Base-by-base conservation (phyloP, 495 filamentous ascomycete species). In the Daldinia grandis region DNA sequence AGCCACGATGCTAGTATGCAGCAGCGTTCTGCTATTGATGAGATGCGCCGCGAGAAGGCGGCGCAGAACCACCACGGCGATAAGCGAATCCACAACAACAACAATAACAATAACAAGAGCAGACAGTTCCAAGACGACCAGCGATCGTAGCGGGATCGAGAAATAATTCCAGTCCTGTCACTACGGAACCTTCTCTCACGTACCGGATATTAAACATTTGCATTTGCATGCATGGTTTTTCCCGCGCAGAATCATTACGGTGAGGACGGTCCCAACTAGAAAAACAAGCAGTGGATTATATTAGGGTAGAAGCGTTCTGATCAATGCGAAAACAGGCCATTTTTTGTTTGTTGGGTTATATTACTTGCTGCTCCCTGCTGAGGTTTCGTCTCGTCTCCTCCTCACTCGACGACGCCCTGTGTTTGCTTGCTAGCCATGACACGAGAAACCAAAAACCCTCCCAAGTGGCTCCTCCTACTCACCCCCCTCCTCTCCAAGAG, bases 1-100 rank as follows among this genome's bases (percentile, higher is more conserved):
- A 93, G 91, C 75, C 95, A 99, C 75, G 94, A 91, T 64, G 82
- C 84, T 17, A 93, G 90, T 79, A 93, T 94, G 69, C 90, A 91
- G 66, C 92, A 94, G 77, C 89, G 92, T 59, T 91, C 87, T 10
- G 89, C 90, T 27, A 92, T 94, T 61, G 92, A 94, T 76, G 91
- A 94, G 75, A 90, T 91, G 59, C 90, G 92, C 66, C 90, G 92
- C 56, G 92, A 94, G 64, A 94, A 94, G 76, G 81, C 84, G 14
- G 79, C 83, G 31, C 81, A 84, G 35, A 81, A 80, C 59, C 76
- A 83, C 60, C 77, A 84, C 66, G 66, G 64, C 62, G 80, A 83
- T 27, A 82, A 81, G 68, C 81, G 83, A 68, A 53, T 75, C 28
- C 73, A 62, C 67, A 78, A 63, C 74, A 79, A 54, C 62, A 73